Base-by-base conservation (phyloP, 2,329 filamentous ascomycete species). In the Sporothrix humicola region DNA sequence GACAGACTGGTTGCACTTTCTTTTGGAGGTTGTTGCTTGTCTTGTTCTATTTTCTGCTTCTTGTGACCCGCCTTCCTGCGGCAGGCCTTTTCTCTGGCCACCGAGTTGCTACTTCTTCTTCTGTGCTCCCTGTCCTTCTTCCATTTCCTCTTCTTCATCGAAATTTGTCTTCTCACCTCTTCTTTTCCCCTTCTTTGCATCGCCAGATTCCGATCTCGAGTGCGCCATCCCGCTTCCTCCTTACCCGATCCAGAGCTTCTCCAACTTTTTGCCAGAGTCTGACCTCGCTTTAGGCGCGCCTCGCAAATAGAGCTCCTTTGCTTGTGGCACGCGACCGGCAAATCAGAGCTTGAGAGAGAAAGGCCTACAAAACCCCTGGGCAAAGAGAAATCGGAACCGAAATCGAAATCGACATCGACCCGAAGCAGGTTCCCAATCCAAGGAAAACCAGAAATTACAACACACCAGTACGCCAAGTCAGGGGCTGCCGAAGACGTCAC, bases 401-500 rank as follows among this genome's bases (percentile, higher is more conserved):
- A 37, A 37, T 37, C 31, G 66, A 50, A 69, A 69, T 44, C 26
- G 31, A 44, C 8, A 17, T 8, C 6, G 48, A 50, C 10, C 17
- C 23, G 26, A 17, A 31, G 31, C 7, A 56, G 26, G 31, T 37
- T 37, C 48, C 20, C 37, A 31, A 58, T 20, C n/a, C 31, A 56
- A 56, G 31, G 31, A 44, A 56, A 54, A 54, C 23, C 26, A 37
- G 13, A 54, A 37, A 13, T 46, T 6, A 26, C 15, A 10, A 23
- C 8, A 54, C 46, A 10, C 58, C 23, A 12, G 26, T 8, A n/a
- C 15, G 65, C 44, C 65, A 37, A 54, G 50, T 54, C 46, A 42
- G 48, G 66, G 66, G 66, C 15, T 31, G 52, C 20, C 37, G n/a
- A 44, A 56, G 69, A 63, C 69, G 69, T 71, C 69, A 71, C 69